Percentiles rank a stretch among this genome's conserved stretches.
Evolutionary conservation across 2,329 filamentous ascomycete species (phyloP).

Genomic region (Scortechinia acanthostroma): DNA sequence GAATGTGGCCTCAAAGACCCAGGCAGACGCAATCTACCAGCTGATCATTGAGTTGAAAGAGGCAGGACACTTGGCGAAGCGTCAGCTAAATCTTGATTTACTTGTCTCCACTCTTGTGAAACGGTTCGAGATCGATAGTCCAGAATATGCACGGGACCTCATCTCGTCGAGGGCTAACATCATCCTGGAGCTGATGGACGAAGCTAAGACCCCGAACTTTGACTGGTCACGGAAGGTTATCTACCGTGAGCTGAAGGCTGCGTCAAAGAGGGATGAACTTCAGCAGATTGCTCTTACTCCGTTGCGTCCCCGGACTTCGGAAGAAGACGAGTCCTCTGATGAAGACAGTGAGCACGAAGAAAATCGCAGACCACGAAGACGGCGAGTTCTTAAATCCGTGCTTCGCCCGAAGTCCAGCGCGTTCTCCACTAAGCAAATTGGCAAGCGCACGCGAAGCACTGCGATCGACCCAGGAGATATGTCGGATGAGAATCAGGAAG

Average conservation of each 20-base stretch:
- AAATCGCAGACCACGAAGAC: constrained; percentile 12
- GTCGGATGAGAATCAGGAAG: constrained; percentile 8
- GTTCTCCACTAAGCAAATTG: constrained; percentile 25
- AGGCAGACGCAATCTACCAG: constrained; percentile 24
- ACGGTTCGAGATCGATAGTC: constrained; percentile 19
- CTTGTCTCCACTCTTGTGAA: constrained; percentile 17
- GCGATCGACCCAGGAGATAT: constrained; percentile 9
- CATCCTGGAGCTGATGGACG: constrained; percentile 23
- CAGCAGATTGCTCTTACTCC: constrained; percentile 16
- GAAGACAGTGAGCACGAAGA: constrained; percentile 7
- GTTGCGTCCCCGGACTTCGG: constrained; percentile 6
- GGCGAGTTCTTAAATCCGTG: constrained; percentile 26
- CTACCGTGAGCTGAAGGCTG: constrained; percentile 26
- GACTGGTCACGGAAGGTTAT: constrained; percentile 29
- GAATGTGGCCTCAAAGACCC: constrained; percentile 15
- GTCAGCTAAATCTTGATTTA: constrained; percentile 24
- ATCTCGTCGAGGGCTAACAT: constrained; percentile 18
- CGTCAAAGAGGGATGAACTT: constrained; percentile 18
- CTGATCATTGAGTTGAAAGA: constrained; percentile 25
- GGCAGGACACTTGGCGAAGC: constrained; percentile 26
- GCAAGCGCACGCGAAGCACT: constrained; percentile 26
- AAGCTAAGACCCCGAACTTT: constrained; percentile 20
- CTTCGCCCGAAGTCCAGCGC: constrained; percentile 28
- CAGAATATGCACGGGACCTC: constrained; percentile 16
- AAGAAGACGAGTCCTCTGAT: constrained; percentile 5